phyloP scores from a whole-genome alignment of 2,329 filamentous ascomycete genomes.

The Curvularia hawaiiensis region DNA sequence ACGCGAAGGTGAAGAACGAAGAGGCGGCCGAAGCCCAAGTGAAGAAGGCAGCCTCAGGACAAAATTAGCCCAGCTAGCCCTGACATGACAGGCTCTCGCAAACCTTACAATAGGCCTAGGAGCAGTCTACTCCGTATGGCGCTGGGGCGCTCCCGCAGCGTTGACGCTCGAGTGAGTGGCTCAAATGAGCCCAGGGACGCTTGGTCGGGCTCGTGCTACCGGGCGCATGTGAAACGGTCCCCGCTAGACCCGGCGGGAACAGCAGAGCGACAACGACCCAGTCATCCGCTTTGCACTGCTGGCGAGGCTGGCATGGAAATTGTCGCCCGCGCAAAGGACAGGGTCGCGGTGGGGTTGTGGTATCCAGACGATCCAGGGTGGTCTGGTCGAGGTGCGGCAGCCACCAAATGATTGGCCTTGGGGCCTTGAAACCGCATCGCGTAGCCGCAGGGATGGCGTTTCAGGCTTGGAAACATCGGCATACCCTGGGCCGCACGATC shows the following conservation, averaged over 20 bases:
- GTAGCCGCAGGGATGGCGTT: slow-evolving; percentile 33
- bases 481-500: slow-evolving; percentile 24
- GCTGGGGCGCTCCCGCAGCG: slow-evolving; percentile 32
- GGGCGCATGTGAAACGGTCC: slow-evolving; percentile 34
- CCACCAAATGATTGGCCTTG: slow-evolving; percentile 44
- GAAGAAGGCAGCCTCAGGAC: slow-evolving; percentile 29
- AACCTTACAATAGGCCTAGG: slow-evolving; percentile 38
- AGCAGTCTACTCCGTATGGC: slow-evolving; percentile 35
- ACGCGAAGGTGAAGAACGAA: slow-evolving; percentile 28
- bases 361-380: slow-evolving; percentile 31
- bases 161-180: slow-evolving; percentile 43
- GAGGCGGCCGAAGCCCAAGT: slow-evolving; percentile 19
- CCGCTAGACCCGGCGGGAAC: slow-evolving; percentile 20
- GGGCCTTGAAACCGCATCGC: slow-evolving; percentile 34
- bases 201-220: slow-evolving; percentile 24
- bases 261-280: slow-evolving; percentile 20
- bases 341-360: slow-evolving; percentile 16
- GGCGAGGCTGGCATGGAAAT: slow-evolving; percentile 12
- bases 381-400: slow-evolving; percentile 34
- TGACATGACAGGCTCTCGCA: slow-evolving; percentile 30
- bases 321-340: slow-evolving; percentile 7
- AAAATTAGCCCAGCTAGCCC: slow-evolving; percentile 25
- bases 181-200: slow-evolving; percentile 36
- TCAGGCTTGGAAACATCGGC: slow-evolving; percentile 38
- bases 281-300: slow-evolving; percentile 19